Evolutionary conservation across 345 rosid genomes (phyloP).

Genomic region (Erucastrum elatum): DNA sequence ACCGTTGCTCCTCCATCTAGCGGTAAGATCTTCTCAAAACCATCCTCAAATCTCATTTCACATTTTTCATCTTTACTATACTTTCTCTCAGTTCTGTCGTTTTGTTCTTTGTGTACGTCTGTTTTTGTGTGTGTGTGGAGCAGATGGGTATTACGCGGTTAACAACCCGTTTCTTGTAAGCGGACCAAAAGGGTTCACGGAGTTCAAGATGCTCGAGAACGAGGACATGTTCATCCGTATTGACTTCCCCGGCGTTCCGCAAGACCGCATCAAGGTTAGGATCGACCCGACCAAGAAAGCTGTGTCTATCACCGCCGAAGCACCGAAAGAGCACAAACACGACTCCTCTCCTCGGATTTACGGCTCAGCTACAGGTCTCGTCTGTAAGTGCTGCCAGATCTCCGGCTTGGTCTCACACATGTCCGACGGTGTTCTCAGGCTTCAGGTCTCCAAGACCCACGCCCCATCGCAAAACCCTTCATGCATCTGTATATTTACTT

Average conservation of each 20-base stretch:
- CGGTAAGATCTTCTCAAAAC: not conserved
- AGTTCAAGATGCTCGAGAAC: constrained; percentile 25
- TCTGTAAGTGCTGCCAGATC: constrained; percentile 26
- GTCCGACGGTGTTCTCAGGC: constrained; percentile 33
- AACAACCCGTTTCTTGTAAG: constrained; percentile 33
- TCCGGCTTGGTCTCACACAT: constrained; percentile 10
- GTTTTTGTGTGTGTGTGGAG: not conserved
- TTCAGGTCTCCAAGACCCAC: constrained; percentile 7
- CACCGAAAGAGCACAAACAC: constrained; percentile 22
- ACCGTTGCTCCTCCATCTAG: not conserved
- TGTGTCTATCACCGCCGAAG: not conserved
- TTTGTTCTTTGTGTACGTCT: not conserved
- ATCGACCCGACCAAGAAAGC: constrained; percentile 7
- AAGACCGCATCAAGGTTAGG: not conserved
- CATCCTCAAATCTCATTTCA: not conserved
- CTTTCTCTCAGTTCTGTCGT: not conserved
- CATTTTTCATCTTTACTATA: not conserved
- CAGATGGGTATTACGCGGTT: constrained; percentile 32
- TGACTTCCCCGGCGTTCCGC: constrained; percentile 25
- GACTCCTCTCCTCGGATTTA: constrained; percentile 21
- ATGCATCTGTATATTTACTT: constrained; percentile 4
- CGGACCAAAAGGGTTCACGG: constrained; percentile 34
- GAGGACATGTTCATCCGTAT: constrained; percentile 15
- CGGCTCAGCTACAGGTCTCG: not conserved
- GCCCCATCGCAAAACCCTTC: not conserved